These are phyloP conservation scores for Agapanthus africanus DNA, from an alignment of 106 monocot species.

Conservation along the genomic window DNA sequence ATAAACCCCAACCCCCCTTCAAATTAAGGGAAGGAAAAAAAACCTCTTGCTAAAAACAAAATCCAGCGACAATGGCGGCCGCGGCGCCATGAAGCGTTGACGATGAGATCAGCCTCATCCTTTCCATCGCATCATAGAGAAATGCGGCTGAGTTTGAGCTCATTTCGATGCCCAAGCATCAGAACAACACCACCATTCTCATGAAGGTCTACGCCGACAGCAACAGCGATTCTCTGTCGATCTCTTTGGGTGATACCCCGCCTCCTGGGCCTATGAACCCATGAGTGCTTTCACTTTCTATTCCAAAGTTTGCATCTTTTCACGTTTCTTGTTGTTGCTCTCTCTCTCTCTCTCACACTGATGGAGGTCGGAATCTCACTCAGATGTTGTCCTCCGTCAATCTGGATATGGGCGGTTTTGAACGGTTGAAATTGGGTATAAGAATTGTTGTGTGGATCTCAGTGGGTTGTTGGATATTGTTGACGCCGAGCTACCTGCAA, in stretches of 20 bases:
- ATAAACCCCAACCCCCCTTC: too few species aligned
- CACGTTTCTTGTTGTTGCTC: background rate
- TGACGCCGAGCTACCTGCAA: too few species aligned
- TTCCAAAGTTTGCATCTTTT: background rate
- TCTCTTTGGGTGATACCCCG: background rate
- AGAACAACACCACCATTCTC: background rate
- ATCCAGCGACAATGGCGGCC: background rate
- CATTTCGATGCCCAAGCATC: background rate
- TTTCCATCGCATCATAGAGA: background rate
- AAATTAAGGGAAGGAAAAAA: too few species aligned
- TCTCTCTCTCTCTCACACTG: too few species aligned
- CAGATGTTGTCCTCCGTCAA: too few species aligned
- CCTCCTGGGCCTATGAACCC: background rate
- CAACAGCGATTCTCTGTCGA: background rate
- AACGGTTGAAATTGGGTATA: too few species aligned
- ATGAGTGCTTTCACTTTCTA: background rate
- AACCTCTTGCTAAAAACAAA: too few species aligned
- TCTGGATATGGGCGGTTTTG: too few species aligned
- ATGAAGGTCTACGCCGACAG: background rate
- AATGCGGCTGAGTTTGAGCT: background rate
- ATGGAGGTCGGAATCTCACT: too few species aligned
- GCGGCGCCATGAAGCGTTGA: background rate
- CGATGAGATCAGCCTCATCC: too few species aligned
- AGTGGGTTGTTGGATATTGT: too few species aligned
- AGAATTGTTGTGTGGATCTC: too few species aligned